Evolutionary conservation across 208 protist genomes (phyloP), one percentile per base, ranked within the genome.

Genomic region (Leptomonas seymouri): DNA sequence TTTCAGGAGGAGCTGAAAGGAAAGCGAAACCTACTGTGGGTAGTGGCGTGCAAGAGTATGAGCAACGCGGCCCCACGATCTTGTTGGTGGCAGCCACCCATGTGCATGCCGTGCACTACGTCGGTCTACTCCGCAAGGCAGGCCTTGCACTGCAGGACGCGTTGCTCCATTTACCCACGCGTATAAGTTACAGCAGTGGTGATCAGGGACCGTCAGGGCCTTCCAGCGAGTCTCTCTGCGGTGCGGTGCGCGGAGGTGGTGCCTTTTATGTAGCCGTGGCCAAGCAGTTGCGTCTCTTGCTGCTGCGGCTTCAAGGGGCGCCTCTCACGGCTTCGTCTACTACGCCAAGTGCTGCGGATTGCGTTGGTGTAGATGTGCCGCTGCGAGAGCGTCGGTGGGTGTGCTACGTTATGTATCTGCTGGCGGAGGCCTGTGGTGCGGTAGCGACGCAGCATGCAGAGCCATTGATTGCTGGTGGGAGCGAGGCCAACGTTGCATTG

Each of bases 171-270:
- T 27, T 44, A 20, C 42, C 55, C 28, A n/a, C 15, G 16, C 15
- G n/a, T 9, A 27, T 11, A 27, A 21, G 30, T 7, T 0, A 4
- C 27, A 2, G 30, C 11, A 25, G 30, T 21, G 45, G 20, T 28
- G 18, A 14, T 16, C 25, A 51, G 4, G 30, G 4, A 20, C 0
- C 58, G 27, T 62, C 61, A 28, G 25, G 11, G 18, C 58, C n/a
- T 16, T 18, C 23, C 34, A 9, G 51, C 45, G 64, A 50, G 49
- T 31, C n/a, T 23, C 45, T 57, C 9, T 39, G 61, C 3, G 76
- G 75, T 5, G 61, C 78, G 44, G 68, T 80, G 42, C 74, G 80
- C n/a, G 84, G 75, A n/a, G 84, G 84, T 44, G 84, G 84, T 0
- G 80, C 74, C 8, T 78, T 80, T 39, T 65, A 71, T 31, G 74